Evolutionary conservation across 1,139 yeast genomes (phyloP), one percentile per base, ranked within the genome.

Genomic region (Kazachstania sp.): DNA sequence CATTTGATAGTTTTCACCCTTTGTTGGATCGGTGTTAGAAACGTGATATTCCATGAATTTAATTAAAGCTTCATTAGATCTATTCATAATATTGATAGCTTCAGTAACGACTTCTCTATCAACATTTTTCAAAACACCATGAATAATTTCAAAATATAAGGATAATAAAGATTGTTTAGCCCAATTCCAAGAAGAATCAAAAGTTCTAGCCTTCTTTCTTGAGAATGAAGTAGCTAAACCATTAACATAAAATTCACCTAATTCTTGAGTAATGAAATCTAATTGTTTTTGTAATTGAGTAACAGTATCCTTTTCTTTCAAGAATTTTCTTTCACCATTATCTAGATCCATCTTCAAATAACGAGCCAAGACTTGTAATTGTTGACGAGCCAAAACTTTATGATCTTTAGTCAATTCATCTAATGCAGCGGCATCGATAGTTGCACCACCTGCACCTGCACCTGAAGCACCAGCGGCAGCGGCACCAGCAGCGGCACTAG

Each of bases 151-250:
- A 66, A 79, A 92, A 73, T 87, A 92, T 88, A 92, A 84, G 45
- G 90, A 81, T 59, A 92, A 73, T 52, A 94, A 86, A 67, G 94
- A 96, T 73, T 92, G 98, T 71, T 97, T 86, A 41, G 97, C 97
- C 98, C 98, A 92, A 71, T 94, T 94, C 98, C 98, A 92, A 70
- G 90, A 88, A 28, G 97, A 88, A 70, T 92, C 97, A 68, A 92
- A 92, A 47, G 85, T 81, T 74, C 98, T 86, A 37, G 97, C 95
- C 73, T 92, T 92, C 71, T 85, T 78, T 53, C 94, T 77, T 39
- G 95, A 86, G 72, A 92, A 92, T 9, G 84, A 81, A 44, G 98
- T 96, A 57, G 81, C 75, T 60, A 92, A 84, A 65, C 98, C 97
- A 50, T 81, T 77, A 45, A 97, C 92, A 66, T 90, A 92, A 65